phyloP scores from a whole-genome alignment of 768 basidiomycete genomes.

The Pleurotus tuoliensis region DNA sequence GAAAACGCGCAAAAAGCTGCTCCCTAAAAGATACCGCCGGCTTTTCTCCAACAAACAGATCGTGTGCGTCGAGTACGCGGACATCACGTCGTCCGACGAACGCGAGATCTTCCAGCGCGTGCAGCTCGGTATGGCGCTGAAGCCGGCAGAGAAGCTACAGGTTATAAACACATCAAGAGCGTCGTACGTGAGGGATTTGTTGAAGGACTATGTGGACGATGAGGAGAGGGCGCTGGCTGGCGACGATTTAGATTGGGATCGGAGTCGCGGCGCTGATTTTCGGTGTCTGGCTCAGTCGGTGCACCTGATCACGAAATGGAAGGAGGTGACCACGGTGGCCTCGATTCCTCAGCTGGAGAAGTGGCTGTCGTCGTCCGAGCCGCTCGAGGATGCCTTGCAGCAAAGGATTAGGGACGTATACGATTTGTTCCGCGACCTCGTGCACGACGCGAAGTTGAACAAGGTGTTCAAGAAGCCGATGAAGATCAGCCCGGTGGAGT shows the following conservation, averaged over 20 bases:
- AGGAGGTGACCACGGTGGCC: slow-evolving; percentile 20
- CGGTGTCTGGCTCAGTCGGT: slow-evolving; percentile 54
- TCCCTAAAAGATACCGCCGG: slow-evolving; percentile 54
- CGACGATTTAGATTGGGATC: slow-evolving; percentile 55
- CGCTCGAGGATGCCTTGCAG: slow-evolving; percentile 26
- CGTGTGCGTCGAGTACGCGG: slow-evolving; percentile 50
- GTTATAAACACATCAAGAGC: slow-evolving; percentile 58
- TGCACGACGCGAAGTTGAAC: slow-evolving; percentile 16
- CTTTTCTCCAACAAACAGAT: slow-evolving; percentile 56
- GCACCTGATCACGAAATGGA: slow-evolving; percentile 44
- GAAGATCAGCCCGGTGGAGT: slow-evolving; percentile 55
- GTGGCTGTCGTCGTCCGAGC: slow-evolving; percentile 39
- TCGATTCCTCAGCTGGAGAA: slow-evolving; percentile 40
- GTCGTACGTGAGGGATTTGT: slow-evolving; percentile 35
- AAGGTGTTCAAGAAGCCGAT: slow-evolving; percentile 23
- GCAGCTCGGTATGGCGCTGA: slow-evolving; percentile 46
- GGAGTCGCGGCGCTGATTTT: slow-evolving; percentile 50
- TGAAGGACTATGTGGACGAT: slow-evolving; percentile 2
- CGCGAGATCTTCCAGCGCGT: slow-evolving; percentile 66
- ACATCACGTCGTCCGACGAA: slow-evolving; percentile 48
- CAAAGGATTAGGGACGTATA: slow-evolving; percentile 38
- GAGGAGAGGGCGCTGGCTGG: slow-evolving; percentile 36
- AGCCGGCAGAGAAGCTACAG: slow-evolving; percentile 52
- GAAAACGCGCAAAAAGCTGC: slow-evolving; percentile 17
- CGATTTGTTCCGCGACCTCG: slow-evolving; percentile 24